Base-by-base conservation (phyloP, 768 basidiomycete species). In the Trametes villosa region DNA sequence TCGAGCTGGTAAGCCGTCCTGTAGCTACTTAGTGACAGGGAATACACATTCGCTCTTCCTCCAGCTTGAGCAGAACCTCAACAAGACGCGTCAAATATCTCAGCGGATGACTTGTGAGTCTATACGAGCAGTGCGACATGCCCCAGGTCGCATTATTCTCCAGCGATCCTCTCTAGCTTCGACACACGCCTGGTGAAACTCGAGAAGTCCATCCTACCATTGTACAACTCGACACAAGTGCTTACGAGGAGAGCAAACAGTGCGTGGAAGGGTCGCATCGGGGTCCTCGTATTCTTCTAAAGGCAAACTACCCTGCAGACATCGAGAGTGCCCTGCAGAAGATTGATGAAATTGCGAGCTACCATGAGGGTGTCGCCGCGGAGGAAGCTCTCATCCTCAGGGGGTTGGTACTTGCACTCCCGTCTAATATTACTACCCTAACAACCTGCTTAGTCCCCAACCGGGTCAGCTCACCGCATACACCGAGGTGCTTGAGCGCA, bases 21-120 rank as follows among this genome's bases (percentile, higher is more conserved):
- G n/a, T n/a, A 24, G 36, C 15, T 38, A 4, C 7, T 4, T 38
- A 38, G 36, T 18, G 15, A 38, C 36, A 15, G 18, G 36, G 4
- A 38, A 15, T 18, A 38, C 36, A 38, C 18, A 18, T 9, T 15
- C 36, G 13, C 36, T 4, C 17, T n/a, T n/a, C 4, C 17, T 36
- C 27, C 48, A 54, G 92, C 81, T 94, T 11, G 91, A 94, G 75
- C 92, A 94, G 74, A 93, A 94, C 70, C 78, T 94, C 42, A 86
- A 89, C 73, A 94, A 93, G 75, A 94, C 92, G 0, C 83, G 84
- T 22, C 91, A 91, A 68, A 89, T 92, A 61, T 93, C 92, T 1
- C 88, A 89, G 68, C 81, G 90, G 51, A 94, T 94, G 92, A 92
- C 85, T 61, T 84, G 91, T 94, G 76, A 56, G 89, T 68, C 24